These are phyloP conservation scores for Geosmithia morbida DNA, from an alignment of 2,329 filamentous ascomycete species.

Conservation along the genomic window DNA sequence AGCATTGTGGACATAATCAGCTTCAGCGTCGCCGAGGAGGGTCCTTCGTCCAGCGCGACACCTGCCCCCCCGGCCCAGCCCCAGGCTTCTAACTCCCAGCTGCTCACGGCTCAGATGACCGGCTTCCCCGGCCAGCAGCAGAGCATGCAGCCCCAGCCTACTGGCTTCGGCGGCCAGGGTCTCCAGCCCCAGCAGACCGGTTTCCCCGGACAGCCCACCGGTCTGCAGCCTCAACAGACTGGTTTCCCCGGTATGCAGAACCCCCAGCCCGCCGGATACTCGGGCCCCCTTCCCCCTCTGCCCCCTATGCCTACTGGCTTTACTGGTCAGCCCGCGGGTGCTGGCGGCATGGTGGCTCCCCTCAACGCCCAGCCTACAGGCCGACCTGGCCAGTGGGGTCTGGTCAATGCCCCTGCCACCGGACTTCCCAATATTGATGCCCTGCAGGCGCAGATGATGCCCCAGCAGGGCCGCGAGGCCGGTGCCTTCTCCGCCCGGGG, in stretches of 20 bases:
- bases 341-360: slow-evolving; percentile 34
- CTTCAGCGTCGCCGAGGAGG: slow-evolving; percentile 74
- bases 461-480: slow-evolving; percentile 78
- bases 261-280: slow-evolving; percentile 66
- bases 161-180: slow-evolving; percentile 14
- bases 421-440: slow-evolving; percentile 91
- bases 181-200: slow-evolving; percentile 10
- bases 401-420: slow-evolving; percentile 82
- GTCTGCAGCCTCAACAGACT: slow-evolving; percentile 52
- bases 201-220: slow-evolving; percentile 10
- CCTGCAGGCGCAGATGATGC: slow-evolving; percentile 91
- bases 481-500: slow-evolving; percentile 73
- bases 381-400: slow-evolving; percentile 88
- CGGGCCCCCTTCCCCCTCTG: slow-evolving; percentile 77
- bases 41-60: slow-evolving; percentile 29
- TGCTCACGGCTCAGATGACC: slow-evolving; percentile 53
- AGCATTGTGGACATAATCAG: slow-evolving; percentile 99
- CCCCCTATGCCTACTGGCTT: slow-evolving; percentile 58
- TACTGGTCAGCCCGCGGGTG: slow-evolving; percentile 2
- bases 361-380: slow-evolving; percentile 93
- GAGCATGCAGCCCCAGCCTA: slow-evolving; percentile 3
- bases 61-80: slow-evolving; percentile 57
- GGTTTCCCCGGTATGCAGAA: slow-evolving; percentile 54
- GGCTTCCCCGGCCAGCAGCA: slow-evolving; percentile 44
- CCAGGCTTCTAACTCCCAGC: slow-evolving; percentile 56